Percentiles rank a stretch among this genome's conserved stretches.
Conservation (phyloP, 768 basidiomycete genomes). For the Pulveroboletus ravenelii region DNA sequence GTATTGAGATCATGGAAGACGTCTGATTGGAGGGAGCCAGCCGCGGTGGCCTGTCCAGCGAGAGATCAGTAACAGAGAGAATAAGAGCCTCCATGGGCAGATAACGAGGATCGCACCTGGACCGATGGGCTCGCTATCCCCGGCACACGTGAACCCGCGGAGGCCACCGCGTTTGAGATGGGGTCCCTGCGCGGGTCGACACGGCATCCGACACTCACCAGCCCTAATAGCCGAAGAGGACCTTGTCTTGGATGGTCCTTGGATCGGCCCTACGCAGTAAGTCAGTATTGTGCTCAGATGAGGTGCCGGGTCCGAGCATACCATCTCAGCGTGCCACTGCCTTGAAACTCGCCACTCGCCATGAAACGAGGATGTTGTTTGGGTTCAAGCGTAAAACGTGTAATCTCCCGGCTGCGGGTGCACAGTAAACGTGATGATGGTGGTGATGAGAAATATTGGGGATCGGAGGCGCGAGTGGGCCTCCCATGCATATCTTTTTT, state of each 20-base stretch:
- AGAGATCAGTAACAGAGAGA: not conserved
- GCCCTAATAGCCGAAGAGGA: conserved; percentile 61
- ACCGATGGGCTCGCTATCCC: conserved; percentile 63
- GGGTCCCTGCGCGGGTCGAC: too few relatives aligned
- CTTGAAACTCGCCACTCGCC: not conserved
- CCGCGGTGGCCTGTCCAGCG: conserved; percentile 60
- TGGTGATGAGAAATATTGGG: too few relatives aligned
- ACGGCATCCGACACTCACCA: conserved; percentile 45
- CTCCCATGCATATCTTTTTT: too few relatives aligned
- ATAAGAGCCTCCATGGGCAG: not conserved
- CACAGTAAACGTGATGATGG: too few relatives aligned
- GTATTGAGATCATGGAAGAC: conserved; percentile 53
- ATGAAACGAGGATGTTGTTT: not conserved
- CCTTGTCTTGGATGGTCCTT: too few relatives aligned
- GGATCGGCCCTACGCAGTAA: too few relatives aligned
- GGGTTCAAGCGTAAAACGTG: not conserved
- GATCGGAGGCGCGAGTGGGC: too few relatives aligned
- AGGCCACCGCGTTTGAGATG: not conserved
- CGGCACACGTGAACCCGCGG: conserved; percentile 64
- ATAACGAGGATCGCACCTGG: conserved; percentile 38
- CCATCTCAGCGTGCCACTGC: too few relatives aligned
- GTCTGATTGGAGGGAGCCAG: conserved; percentile 56
- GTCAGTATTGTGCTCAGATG: too few relatives aligned
- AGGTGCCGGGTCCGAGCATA: too few relatives aligned
- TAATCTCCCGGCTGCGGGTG: too few relatives aligned